Base-by-base conservation (phyloP, 2,329 filamentous ascomycete species). In the Neofusicoccum laricinum region DNA sequence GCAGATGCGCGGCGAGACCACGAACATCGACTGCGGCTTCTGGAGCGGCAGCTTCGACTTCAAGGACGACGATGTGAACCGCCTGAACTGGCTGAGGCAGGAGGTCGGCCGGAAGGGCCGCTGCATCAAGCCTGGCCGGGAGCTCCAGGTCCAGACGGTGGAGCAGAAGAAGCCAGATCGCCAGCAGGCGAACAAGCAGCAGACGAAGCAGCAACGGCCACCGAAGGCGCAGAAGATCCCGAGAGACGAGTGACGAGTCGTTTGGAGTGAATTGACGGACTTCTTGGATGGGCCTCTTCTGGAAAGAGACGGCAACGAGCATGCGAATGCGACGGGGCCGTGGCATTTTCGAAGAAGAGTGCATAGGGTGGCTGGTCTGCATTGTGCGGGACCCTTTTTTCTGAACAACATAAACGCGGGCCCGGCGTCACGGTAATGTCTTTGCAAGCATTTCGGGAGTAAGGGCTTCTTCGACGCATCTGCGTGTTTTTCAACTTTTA, bases 11-110 rank as follows among this genome's bases (percentile, higher is more conserved):
- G 73, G 73, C 40, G 74, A 77, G 64, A 77, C 74, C 6, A 71
- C 71, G 4, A 77, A 77, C 53, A 77, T 77, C 36, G 73, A 70
- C 48, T 77, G 75, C 67, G 78, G 78, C 0, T 78, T 78, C 63
- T 76, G 78, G 72, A 75, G 71, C 59, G 73, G 73, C 25, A 71
- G 70, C 4, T 77, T 79, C 50, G 64, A 69, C 3, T 79, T 76
- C 53, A 71, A 75, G 2, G 68, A 75, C 1, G 70, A 71, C 55
- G 70, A 77, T 40, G 61, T 58, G 14, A 66, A 73, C 3, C 71
- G 71, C 11, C 66, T 80, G 7, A 67, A 69, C 7, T 77, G 70
- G 45, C 64, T 80, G 59, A 72, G 71, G 58, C 71, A 78, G 66
- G 71, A 75, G 12, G 77, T 79, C 1, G 77, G 76, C 2, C 67